Base-by-base conservation (phyloP, 768 basidiomycete species). In the Flagelloscypha sp. region DNA sequence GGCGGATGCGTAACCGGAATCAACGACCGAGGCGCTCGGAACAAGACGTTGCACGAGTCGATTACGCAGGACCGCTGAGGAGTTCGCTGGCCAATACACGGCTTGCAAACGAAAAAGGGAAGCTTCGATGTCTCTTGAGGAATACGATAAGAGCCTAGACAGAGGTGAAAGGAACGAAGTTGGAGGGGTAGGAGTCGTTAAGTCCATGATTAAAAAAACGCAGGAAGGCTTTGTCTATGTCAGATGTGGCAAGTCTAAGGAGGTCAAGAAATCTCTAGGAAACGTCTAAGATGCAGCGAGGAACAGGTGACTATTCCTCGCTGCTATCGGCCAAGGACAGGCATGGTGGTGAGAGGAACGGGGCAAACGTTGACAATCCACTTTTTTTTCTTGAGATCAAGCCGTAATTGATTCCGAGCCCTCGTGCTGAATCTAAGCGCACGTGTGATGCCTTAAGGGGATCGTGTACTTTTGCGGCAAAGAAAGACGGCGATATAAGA, bases 1-100 rank as follows among this genome's bases (percentile, higher is more conserved):
- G 17, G 76, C 79, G 25, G 81, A 83, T 5, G 80, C 84, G 44
- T 86, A 86, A 23, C 84, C 84, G 8, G 83, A 85, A 55, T 87
- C 83, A 1, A 76, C 76, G 3, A 73, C 64, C 12, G 58, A 58
- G 7, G 50, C 55, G 33, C 68, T 66, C 37, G 65, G 65, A 17
- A 63, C 53, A 35, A 50, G 42, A 21, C 29, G 37, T 7, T 19
- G 37, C 10, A 27, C 40, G 35, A 36, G 50, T 19, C 45, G 48
- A 18, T 54, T 54, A 7, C 42, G 40, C 27, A 52, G 48, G 16
- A 53, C 50, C 27, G 50, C 33, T 7, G 53, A 41, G 23, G 55
- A 37, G 25, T 54, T 43, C 7, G 53, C 52, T 9, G 68, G 66
- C 52, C 70, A 72, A 53, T 83, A 84, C 5, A 84, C 54, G 2